phyloP scores from a whole-genome alignment of 306 rosid genomes.

The Betula pendula region DNA sequence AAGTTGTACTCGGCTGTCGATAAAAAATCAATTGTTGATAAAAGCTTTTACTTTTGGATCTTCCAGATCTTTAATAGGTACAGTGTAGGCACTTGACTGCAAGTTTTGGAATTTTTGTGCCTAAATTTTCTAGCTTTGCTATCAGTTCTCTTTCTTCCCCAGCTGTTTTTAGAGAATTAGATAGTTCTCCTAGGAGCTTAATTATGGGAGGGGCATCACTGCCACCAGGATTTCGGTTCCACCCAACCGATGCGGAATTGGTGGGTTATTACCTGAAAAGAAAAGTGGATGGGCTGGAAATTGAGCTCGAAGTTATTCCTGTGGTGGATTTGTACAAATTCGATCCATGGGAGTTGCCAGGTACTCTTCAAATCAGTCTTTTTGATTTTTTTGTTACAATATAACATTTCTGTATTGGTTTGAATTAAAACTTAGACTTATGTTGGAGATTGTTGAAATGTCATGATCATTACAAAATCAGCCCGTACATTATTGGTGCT shows the following conservation, averaged over 20 bases:
- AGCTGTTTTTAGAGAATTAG: constrained; percentile 9
- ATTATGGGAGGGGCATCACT: constrained; percentile 55
- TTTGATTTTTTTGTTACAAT: neutral
- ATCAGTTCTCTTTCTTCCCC: neutral
- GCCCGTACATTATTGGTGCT: neutral
- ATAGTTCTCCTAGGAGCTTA: constrained; percentile 8
- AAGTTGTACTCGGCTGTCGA: constrained; percentile 51
- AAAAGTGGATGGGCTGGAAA: constrained; percentile 71
- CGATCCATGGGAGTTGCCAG: constrained; percentile 97
- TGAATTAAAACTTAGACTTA: neutral
- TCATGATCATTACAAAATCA: neutral
- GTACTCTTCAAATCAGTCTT: constrained; percentile 38
- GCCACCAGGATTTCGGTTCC: constrained; percentile 90
- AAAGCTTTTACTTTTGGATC: constrained; percentile 82
- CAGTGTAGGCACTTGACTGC: constrained; percentile 48
- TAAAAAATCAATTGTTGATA: constrained; percentile 49
- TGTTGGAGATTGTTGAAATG: neutral
- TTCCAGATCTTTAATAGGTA: constrained; percentile 66
- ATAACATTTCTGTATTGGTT: constrained; percentile 1
- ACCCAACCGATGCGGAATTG: constrained; percentile 87
- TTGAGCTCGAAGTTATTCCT: constrained; percentile 91
- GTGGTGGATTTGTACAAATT: constrained; percentile 84
- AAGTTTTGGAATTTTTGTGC: neutral
- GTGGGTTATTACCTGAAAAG: constrained; percentile 81
- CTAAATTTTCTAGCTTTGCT: neutral